Conservation (phyloP, 371 early-diverging fungal genomes). For the Mortierella sp. region DNA sequence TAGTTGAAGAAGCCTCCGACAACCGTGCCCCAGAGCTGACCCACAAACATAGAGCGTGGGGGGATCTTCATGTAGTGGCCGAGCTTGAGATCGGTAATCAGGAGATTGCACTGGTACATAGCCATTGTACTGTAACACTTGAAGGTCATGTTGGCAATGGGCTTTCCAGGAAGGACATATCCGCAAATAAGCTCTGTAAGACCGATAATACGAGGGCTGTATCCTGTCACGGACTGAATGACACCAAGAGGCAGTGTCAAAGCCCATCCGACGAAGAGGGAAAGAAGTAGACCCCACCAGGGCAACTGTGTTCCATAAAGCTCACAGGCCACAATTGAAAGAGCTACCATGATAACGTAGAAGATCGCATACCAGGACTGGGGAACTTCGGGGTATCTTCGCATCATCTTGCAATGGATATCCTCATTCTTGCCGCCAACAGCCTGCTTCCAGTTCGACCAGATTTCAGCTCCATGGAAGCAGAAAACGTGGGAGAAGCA, state of each 20-base stretch:
- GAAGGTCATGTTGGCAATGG: slow-evolving; percentile 66
- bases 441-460: slow-evolving; percentile 13
- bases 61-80: slow-evolving; percentile 76
- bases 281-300: slow-evolving; percentile 75
- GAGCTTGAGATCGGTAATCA: slow-evolving; percentile 59
- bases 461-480: slow-evolving; percentile 56
- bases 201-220: slow-evolving; percentile 59
- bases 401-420: slow-evolving; percentile 74
- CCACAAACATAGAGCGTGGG: slow-evolving; percentile 69
- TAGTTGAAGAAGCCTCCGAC: slow-evolving; percentile 67
- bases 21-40: slow-evolving; percentile 67
- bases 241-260: slow-evolving; percentile 82
- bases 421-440: slow-evolving; percentile 57
- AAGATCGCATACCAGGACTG: slow-evolving; percentile 73
- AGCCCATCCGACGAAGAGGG: slow-evolving; percentile 64
- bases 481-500: slow-evolving; percentile 66
- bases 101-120: slow-evolving; percentile 56
- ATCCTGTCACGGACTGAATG: slow-evolving; percentile 64
- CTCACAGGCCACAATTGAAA: slow-evolving; percentile 65
- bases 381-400: slow-evolving; percentile 67
- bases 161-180: slow-evolving; percentile 59
- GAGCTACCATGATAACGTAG: slow-evolving; percentile 61
- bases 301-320: slow-evolving; percentile 60
- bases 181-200: slow-evolving; percentile 69
- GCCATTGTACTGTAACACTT: slow-evolving; percentile 38